Conservation (phyloP, 345 rosid species). For the Brassica cretica region DNA sequence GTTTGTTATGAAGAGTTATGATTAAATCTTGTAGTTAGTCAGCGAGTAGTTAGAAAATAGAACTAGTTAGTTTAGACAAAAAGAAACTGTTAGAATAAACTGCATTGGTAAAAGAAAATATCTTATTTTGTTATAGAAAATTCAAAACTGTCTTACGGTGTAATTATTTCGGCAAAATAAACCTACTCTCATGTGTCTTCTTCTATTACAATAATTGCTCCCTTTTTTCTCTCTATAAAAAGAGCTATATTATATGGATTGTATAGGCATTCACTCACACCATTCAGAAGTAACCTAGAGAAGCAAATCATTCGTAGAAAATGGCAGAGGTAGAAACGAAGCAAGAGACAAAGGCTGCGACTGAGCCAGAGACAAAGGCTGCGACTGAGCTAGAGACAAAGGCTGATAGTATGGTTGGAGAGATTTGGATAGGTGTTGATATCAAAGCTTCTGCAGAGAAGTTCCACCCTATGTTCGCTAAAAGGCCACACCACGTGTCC, state of each 20-base stretch:
- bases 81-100: too few relatives aligned
- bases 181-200: not conserved
- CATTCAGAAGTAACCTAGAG: not conserved
- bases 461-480: constrained; percentile 17
- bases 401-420: constrained; percentile 3
- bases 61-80: too few relatives aligned
- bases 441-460: not conserved
- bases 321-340: not conserved
- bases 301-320: not conserved
- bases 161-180: not conserved
- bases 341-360: not conserved
- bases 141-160: too few relatives aligned
- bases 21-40: too few relatives aligned
- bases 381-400: not conserved
- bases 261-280: not conserved
- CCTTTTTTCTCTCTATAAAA: not conserved
- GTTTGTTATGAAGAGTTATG: too few relatives aligned
- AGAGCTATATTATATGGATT: not conserved
- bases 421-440: constrained; percentile 1
- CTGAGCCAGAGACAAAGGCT: not conserved
- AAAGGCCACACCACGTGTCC: constrained; percentile 13
- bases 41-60: too few relatives aligned
- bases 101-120: too few relatives aligned
- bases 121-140: too few relatives aligned
- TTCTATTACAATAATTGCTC: not conserved